Percentiles rank a stretch among this genome's conserved stretches.
phyloP scores from a whole-genome alignment of 257 asterid genomes.

The Handroanthus guayacan region DNA sequence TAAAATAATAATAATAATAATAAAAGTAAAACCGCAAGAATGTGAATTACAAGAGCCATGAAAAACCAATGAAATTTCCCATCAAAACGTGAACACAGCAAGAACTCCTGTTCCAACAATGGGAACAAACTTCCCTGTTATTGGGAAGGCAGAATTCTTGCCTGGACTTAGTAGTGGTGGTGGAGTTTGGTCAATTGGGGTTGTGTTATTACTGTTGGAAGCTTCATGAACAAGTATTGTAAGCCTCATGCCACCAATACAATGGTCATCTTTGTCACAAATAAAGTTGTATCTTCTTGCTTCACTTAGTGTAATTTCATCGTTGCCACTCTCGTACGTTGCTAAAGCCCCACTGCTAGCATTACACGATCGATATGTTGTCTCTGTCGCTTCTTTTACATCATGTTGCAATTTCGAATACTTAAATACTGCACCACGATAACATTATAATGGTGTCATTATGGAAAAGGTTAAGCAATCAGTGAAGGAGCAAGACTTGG shows the following conservation, averaged over 20 bases:
- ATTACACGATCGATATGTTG: conserved; percentile 33
- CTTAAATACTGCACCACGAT: conserved; percentile 16
- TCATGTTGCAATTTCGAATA: conserved; percentile 34
- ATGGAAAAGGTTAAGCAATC: background rate
- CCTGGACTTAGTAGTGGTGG: conserved; percentile 9
- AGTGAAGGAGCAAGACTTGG: too few relatives aligned
- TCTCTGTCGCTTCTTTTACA: conserved; percentile 34
- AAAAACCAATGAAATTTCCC: background rate
- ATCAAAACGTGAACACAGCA: background rate
- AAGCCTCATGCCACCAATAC: conserved; percentile 38
- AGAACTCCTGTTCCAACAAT: background rate
- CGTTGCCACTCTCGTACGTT: conserved; percentile 26
- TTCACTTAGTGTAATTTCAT: conserved; percentile 19
- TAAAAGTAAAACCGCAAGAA: background rate
- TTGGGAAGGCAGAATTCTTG: background rate
- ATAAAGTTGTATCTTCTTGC: conserved; percentile 30
- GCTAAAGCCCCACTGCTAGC: conserved; percentile 30
- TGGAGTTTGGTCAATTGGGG: background rate
- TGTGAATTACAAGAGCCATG: too few relatives aligned
- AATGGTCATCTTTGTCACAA: conserved; percentile 34
- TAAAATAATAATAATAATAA: too few relatives aligned
- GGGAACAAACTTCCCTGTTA: conserved; percentile 11
- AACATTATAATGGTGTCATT: background rate
- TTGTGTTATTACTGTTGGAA: conserved; percentile 9
- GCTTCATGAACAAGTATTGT: conserved; percentile 10